These are phyloP conservation scores for Microsporum ferrugineum DNA, from an alignment of 2,329 filamentous ascomycete genomes.

Conservation along the genomic window DNA sequence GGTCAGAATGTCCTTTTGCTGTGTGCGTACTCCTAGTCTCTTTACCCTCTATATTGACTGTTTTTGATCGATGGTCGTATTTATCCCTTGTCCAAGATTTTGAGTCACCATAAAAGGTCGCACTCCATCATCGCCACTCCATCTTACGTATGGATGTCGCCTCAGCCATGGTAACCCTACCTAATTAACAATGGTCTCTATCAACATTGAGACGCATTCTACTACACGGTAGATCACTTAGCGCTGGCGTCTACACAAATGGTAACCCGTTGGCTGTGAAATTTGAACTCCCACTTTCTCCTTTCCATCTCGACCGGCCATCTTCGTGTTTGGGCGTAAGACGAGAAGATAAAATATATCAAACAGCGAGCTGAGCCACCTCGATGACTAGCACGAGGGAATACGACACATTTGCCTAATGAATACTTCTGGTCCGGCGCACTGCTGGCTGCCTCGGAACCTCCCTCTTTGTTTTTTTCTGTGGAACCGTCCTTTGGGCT, in stretches of 20 bases:
- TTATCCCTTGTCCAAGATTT: not conserved
- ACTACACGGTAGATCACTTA: too few relatives aligned
- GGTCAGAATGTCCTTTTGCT: slow-evolving; percentile 4
- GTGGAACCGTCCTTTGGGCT: not conserved
- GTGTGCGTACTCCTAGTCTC: not conserved
- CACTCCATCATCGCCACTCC: too few relatives aligned
- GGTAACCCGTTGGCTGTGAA: too few relatives aligned
- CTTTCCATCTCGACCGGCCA: not conserved
- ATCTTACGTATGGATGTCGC: not conserved
- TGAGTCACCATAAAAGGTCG: too few relatives aligned
- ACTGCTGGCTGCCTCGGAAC: not conserved
- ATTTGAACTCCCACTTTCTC: too few relatives aligned
- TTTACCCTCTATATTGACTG: not conserved
- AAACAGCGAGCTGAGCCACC: not conserved
- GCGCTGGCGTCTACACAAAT: too few relatives aligned
- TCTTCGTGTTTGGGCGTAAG: not conserved
- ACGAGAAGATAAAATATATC: not conserved
- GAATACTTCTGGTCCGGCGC: not conserved
- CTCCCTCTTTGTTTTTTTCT: not conserved
- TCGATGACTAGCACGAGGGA: not conserved
- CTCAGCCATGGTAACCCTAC: too few relatives aligned
- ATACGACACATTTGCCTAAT: not conserved
- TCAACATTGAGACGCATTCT: too few relatives aligned
- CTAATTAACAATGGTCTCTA: too few relatives aligned
- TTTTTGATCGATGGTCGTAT: not conserved